Evolutionary conservation across 139 green algal genomes (phyloP).

Genomic region (Klebsormidium nitens): DNA sequence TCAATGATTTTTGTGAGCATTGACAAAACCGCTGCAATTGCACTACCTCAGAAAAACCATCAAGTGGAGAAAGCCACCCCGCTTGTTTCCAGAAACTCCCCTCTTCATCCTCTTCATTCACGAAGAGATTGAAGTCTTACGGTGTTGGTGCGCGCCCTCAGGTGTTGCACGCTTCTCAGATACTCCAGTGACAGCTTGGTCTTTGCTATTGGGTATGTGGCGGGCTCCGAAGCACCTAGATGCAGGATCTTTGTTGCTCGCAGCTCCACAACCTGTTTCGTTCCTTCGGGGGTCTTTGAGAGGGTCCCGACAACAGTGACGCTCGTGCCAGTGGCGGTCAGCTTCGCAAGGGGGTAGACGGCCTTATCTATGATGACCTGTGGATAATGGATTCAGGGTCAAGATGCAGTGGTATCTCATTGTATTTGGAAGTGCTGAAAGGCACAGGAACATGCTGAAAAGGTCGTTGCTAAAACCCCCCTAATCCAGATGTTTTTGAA

Average conservation of each 20-base stretch:
- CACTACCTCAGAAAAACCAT: too few species aligned
- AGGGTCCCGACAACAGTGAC: conserved; percentile 85
- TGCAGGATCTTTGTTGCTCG: conserved; percentile 64
- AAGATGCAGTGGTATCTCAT: neutral
- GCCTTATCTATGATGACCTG: conserved; percentile 34
- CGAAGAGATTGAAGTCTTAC: too few species aligned
- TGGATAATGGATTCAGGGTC: too few species aligned
- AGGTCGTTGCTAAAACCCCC: neutral
- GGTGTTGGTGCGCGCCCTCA: conserved; percentile 92
- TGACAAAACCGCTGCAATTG: too few species aligned
- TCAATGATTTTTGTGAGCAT: too few species aligned
- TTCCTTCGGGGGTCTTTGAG: conserved; percentile 73
- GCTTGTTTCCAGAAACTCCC: too few species aligned
- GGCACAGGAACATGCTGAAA: neutral
- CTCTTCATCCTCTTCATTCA: too few species aligned
- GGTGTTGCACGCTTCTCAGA: conserved; percentile 80
- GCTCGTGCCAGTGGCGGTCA: conserved; percentile 74
- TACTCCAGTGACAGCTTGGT: conserved; percentile 93
- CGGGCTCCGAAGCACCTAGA: conserved; percentile 73
- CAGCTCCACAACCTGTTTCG: conserved; percentile 71
- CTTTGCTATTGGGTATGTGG: conserved; percentile 89
- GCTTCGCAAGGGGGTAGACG: conserved; percentile 19
- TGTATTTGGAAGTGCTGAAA: neutral
- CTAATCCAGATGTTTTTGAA: neutral
- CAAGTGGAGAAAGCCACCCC: too few species aligned